Base-by-base conservation (phyloP, 2,329 filamentous ascomycete genomes). In the Penicillium sp. region DNA sequence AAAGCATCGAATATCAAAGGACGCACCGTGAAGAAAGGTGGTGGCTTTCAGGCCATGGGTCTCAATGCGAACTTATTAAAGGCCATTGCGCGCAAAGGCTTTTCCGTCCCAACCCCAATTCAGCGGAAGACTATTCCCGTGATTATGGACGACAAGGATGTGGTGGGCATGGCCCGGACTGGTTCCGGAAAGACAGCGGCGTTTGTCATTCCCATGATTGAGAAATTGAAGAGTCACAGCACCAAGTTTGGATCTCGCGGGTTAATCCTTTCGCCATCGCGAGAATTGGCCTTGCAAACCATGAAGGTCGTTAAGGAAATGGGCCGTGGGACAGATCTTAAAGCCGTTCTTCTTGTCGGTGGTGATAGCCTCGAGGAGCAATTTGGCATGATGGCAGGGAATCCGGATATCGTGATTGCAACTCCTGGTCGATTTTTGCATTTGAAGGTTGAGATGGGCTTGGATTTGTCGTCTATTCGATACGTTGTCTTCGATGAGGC, bases 131-230 rank as follows among this genome's bases (percentile, higher is more conserved):
- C 92, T 2, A 95, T 98, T 32, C 93, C 92, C 3, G 72, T 96
- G 38, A 80, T 98, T 38, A 73, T 96, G 52, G 85, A 93, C 45
- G 79, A 84, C 37, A 85, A 88, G 66, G 92, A 98, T 74, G 85
- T 96, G n/a, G 90, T 98, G 15, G 93, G 89, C 50, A 98, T 98
- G 92, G 92, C 92, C 6, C 77, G 93, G 50, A 98, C 93, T n/a
- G 92, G 92, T 61, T 96, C 89, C 13, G 92, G 92, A 70, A 98
- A 98, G 72, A 98, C 93, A 1, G 92, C 89, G 1, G 92, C 92
- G 14, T 98, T 98, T 64, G 88, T 96, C 16, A 93, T 98, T 48
- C 92, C 92, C 29, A 95, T 98, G 90, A 88, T 98, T 44, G 87
- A 98, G 69, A 85, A 83, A 50, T 71, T 98, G 44, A 93, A 89